phyloP scores from a whole-genome alignment of 768 basidiomycete genomes.

The Kwoniella sp. region DNA sequence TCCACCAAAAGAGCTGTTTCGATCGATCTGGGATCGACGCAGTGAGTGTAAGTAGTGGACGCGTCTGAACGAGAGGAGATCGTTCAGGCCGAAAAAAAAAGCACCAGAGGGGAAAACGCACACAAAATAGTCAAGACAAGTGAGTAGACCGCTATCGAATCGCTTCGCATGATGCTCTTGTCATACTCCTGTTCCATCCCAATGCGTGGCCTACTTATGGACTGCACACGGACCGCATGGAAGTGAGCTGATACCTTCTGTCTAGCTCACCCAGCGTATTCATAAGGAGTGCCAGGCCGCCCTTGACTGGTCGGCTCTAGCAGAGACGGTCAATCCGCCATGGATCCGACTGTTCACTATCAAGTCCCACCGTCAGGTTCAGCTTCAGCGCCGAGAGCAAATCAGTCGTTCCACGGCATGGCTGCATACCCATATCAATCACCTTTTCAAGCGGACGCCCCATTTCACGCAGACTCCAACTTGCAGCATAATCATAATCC shows the following conservation, averaged over 20 bases:
- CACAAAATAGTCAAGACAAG: too few species aligned
- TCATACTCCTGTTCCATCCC: too few species aligned
- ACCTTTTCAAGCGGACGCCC: not conserved
- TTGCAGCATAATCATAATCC: too few species aligned
- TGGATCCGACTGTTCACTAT: not conserved
- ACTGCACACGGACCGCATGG: too few species aligned
- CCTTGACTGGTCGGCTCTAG: not conserved
- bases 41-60: not conserved
- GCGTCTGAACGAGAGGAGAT: not conserved
- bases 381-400: not conserved
- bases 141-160: too few species aligned
- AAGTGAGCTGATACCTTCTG: too few species aligned
- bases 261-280: too few species aligned
- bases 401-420: not conserved
- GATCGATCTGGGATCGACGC: not conserved
- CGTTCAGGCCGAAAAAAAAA: not conserved
- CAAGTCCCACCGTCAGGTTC: not conserved
- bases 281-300: too few species aligned
- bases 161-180: too few species aligned
- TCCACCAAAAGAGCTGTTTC: not conserved
- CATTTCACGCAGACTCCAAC: not conserved
- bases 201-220: too few species aligned
- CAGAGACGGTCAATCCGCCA: not conserved
- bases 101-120: too few species aligned
- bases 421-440: not conserved